Evolutionary conservation across 768 basidiomycete genomes (phyloP).

Genomic region (Trichaptum fuscoviolaceum): DNA sequence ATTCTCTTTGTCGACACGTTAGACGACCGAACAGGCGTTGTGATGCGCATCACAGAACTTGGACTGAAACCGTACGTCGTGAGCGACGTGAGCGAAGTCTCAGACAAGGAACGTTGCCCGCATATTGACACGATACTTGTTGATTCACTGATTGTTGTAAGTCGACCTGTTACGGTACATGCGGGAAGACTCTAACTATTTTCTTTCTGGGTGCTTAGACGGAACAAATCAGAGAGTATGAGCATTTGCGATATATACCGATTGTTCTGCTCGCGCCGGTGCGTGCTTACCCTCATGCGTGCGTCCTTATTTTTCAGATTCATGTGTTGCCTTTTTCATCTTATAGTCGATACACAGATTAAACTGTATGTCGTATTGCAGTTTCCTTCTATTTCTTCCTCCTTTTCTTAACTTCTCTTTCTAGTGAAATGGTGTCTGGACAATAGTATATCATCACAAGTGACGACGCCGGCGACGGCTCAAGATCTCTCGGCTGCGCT

Average conservation of each 20-base stretch:
- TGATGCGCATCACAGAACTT: conserved; percentile 70
- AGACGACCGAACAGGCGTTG: conserved; percentile 68
- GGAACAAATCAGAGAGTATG: conserved; percentile 83
- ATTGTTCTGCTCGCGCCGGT: conserved; percentile 83
- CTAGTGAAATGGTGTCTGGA: conserved; percentile 94
- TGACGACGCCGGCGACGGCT: conserved; percentile 83
- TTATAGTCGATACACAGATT: conserved; percentile 56
- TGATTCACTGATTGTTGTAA: conserved; percentile 78
- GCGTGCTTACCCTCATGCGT: conserved; percentile 13
- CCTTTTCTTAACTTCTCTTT: conserved; percentile 18
- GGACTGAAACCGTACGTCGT: conserved; percentile 73
- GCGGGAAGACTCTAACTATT: conserved; percentile 1
- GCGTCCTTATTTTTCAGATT: not conserved
- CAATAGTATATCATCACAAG: conserved; percentile 92
- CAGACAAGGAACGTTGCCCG: conserved; percentile 74
- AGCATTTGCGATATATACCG: conserved; percentile 94
- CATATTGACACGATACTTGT: conserved; percentile 95
- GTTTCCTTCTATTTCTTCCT: conserved; percentile 11
- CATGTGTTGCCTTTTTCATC: conserved; percentile 6
- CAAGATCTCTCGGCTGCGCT: conserved; percentile 91
- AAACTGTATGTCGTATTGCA: conserved; percentile 50
- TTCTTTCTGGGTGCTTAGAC: conserved; percentile 43
- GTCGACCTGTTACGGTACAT: conserved; percentile 26
- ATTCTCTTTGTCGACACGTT: conserved; percentile 92
- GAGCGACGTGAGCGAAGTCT: conserved; percentile 74